Conservation (phyloP, 306 rosid genomes). For the Cucumis melo region DNA sequence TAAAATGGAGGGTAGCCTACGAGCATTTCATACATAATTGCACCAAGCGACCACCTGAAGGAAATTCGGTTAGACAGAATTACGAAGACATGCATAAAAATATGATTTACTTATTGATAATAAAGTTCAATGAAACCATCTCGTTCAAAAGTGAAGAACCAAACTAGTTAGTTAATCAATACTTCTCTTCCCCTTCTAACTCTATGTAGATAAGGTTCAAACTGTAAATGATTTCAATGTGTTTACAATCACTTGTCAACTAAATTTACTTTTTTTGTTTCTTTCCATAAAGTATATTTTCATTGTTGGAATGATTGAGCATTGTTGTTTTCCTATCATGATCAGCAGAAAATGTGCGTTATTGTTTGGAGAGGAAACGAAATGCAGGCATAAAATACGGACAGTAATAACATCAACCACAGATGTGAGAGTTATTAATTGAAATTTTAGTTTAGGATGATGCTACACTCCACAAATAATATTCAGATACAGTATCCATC, state of each 20-base stretch:
- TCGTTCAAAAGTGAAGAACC: neutral
- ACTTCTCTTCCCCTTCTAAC: neutral
- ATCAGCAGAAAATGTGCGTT: neutral
- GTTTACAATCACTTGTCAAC: neutral
- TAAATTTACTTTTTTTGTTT: neutral
- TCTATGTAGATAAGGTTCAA: neutral
- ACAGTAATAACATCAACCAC: neutral
- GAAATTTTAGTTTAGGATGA: neutral
- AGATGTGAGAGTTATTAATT: neutral
- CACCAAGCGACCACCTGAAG: slow-evolving; percentile 97
- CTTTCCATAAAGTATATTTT: neutral
- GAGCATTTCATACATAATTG: slow-evolving; percentile 92
- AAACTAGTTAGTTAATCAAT: neutral
- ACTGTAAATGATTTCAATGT: neutral
- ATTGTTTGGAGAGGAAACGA: neutral
- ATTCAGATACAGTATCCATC: neutral
- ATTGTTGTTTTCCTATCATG: neutral
- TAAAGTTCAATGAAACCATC: neutral
- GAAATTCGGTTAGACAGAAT: slow-evolving; percentile 13
- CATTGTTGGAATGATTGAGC: neutral
- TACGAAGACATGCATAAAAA: slow-evolving; percentile 6
- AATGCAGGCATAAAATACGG: neutral
- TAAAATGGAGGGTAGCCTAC: slow-evolving; percentile 94
- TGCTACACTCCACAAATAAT: neutral
- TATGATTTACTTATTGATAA: neutral